Base-by-base conservation (phyloP, 805 yeast genomes). In the Nakazawaea laoshanensis region DNA sequence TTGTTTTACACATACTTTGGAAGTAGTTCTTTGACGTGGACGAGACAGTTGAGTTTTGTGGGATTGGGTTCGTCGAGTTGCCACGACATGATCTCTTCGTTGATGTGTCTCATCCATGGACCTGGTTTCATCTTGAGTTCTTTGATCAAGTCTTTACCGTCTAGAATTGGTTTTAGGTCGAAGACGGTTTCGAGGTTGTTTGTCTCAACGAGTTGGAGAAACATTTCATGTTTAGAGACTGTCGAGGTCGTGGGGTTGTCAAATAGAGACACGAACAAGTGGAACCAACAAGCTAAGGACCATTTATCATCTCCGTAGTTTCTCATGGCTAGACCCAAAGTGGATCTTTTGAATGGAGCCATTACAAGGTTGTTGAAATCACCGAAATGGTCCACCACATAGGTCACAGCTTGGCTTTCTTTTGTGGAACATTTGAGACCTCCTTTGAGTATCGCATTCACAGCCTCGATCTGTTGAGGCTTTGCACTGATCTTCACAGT, bases 51-150 rank as follows among this genome's bases (percentile, higher is more conserved):
- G 2, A 67, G 74, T 31, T 57, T 61, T 0, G 65, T 50, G 7
- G 65, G 65, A 0, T 46, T 49, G 1, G 94, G 94, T 45, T 86
- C 54, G 42, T 79, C 87, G 35, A 88, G 59, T 56, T 88, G 96
- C 87, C 88, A 83, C 13, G 64, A 53, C 20, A 85, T 52, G 5
- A 83, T 64, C 28, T 65, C 53, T 5, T 73, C 72, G 38, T 74
- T 67, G 7, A 77, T 55, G 7, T 54, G 55, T 7, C 72, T 63
- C 68, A 89, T 64, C 96, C 96, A 87, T 5, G 88, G 87, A 0
- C 98, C 98, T 0, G 89, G 84, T 47, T 79, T 81, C 35, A 62
- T 59, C 15, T 64, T 56, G 19, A 82, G 53, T 14, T 61, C 53
- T 27, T 60, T 55, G 32, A 69, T 58, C 28, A 89, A 53, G 28